These are phyloP conservation scores for Paramyrothecium sp. DNA, from an alignment of 2,329 filamentous ascomycete species.

Conservation along the genomic window DNA sequence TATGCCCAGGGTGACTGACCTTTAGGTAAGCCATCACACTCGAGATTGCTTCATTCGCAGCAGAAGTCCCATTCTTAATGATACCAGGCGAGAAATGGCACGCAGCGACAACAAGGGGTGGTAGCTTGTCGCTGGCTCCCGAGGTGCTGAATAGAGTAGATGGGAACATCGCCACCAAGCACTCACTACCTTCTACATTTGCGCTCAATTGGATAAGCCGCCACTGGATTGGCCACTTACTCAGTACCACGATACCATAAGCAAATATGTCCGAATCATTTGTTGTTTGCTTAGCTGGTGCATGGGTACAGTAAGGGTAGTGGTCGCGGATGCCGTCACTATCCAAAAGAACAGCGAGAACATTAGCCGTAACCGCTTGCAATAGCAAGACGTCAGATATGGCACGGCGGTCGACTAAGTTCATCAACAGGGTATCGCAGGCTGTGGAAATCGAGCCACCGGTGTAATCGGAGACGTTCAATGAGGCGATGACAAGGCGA, in stretches of 20 bases:
- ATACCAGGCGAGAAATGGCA: conserved; percentile 63
- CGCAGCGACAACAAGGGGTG: conserved; percentile 49
- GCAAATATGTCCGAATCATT: too few species aligned
- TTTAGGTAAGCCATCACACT: conserved; percentile 46
- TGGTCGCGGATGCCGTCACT: conserved; percentile 40
- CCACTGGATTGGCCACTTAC: too few species aligned
- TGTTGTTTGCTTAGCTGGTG: conserved; percentile 51
- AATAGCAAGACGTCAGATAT: too few species aligned
- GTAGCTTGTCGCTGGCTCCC: conserved; percentile 16
- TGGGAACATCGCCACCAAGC: conserved; percentile 45
- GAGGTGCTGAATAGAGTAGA: conserved; percentile 10
- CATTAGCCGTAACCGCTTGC: conserved; percentile 66
- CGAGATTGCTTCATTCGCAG: conserved; percentile 56
- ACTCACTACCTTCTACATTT: conserved; percentile 56
- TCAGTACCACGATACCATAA: too few species aligned
- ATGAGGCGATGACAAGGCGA: conserved; percentile 43
- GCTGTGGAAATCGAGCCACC: too few species aligned
- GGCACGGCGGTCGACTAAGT: too few species aligned
- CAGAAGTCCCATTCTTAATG: conserved; percentile 54
- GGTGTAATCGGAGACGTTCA: conserved; percentile 54
- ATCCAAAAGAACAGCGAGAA: conserved; percentile 54
- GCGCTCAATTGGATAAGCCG: too few species aligned
- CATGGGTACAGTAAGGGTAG: conserved; percentile 59
- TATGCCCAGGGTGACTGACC: conserved; percentile 35
- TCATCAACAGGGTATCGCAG: too few species aligned